Conservation (phyloP, 305 asterid genomes). For the Solanum chacoense region DNA sequence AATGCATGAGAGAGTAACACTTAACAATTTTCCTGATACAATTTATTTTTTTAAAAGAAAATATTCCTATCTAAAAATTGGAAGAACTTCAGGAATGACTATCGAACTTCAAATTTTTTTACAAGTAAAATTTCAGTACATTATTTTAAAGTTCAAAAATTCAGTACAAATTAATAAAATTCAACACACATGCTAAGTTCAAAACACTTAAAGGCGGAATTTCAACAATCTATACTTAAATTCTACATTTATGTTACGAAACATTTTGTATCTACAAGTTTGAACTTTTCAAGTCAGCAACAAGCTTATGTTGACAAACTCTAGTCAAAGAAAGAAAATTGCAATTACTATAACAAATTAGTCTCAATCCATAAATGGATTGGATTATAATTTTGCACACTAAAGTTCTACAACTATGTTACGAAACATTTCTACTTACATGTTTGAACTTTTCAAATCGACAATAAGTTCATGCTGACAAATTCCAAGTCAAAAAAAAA, state of each 20-base stretch:
- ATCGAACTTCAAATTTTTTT: not conserved
- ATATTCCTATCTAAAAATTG: not conserved
- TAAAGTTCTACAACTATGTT: not conserved
- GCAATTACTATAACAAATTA: not conserved
- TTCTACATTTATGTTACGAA: not conserved
- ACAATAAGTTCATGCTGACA: not conserved
- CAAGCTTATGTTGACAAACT: not conserved
- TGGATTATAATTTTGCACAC: not conserved
- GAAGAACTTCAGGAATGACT: not conserved
- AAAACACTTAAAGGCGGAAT: not conserved
- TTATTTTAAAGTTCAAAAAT: not conserved
- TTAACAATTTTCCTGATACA: fast-evolving
- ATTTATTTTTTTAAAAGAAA: fast-evolving
- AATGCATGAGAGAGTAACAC: not conserved
- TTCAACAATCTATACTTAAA: not conserved
- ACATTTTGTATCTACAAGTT: not conserved
- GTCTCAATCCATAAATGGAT: not conserved
- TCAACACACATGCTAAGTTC: not conserved
- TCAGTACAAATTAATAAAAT: not conserved
- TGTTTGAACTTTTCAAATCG: not conserved
- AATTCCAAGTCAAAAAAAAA: not conserved
- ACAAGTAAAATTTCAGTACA: not conserved
- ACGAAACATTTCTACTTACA: not conserved
- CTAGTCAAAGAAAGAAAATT: not conserved
- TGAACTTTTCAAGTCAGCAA: not conserved